Evolutionary conservation across 2,329 filamentous ascomycete species (phyloP).

Genomic region (Diaporthe sp.): DNA sequence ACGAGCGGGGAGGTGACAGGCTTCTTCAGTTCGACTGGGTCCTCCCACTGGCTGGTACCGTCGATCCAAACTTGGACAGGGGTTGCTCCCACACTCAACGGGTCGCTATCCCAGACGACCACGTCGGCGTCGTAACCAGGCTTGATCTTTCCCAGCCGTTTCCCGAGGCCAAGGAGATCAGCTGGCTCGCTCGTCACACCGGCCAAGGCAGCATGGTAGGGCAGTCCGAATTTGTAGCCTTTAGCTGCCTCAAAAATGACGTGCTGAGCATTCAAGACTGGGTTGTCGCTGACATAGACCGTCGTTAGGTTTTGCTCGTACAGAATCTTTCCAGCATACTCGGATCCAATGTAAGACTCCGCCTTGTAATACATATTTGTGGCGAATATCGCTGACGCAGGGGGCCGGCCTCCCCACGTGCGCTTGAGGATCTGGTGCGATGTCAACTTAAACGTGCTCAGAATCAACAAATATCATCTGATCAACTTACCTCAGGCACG

Average conservation of each 20-base stretch:
- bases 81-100: constrained; percentile 69
- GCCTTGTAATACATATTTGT: constrained; percentile 81
- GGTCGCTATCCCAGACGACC: constrained; percentile 74
- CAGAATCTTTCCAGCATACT: constrained; percentile 75
- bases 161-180: constrained; percentile 67
- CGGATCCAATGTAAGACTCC: constrained; percentile 74
- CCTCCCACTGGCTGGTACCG: constrained; percentile 68
- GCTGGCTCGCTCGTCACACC: constrained; percentile 71
- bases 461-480: background rate
- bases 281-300: constrained; percentile 79
- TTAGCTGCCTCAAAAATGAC: constrained; percentile 76
- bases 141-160: constrained; percentile 72
- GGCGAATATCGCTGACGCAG: constrained; percentile 75
- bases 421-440: constrained; percentile 63
- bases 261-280: constrained; percentile 77
- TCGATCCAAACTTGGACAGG: constrained; percentile 75
- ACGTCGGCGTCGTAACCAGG: constrained; percentile 72
- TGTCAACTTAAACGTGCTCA: background rate
- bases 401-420: constrained; percentile 65
- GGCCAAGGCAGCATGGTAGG: constrained; percentile 70
- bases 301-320: constrained; percentile 75
- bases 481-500: constrained; percentile 67
- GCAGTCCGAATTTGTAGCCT: constrained; percentile 69
- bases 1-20: constrained; percentile 54
- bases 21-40: constrained; percentile 68